Base-by-base conservation (phyloP, 805 yeast genomes). In the Ogataea kodamae region DNA sequence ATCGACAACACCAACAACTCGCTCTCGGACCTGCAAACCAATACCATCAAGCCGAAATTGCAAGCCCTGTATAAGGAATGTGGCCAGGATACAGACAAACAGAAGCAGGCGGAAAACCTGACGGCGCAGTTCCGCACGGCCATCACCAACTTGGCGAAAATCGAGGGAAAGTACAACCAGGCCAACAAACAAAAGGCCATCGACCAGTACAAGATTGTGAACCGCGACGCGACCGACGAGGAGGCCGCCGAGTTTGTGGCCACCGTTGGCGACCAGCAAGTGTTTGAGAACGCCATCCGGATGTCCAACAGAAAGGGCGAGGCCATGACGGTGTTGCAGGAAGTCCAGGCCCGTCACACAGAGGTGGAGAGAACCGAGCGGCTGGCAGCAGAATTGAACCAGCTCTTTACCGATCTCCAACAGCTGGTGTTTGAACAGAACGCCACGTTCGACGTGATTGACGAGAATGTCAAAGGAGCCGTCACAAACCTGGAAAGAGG, bases 381-480 rank as follows among this genome's bases (percentile, higher is more conserved):
- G 65, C 82, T 96, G 40, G 88, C 92, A 84, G 87, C 90, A 22
- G 98, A 92, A 64, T 76, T 92, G 63, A 85, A 94, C 25, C 95
- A 86, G 67, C 75, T 92, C 59, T 88, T 92, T 70, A 83, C 82
- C 54, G 97, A 92, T 59, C 86, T 92, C 92, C 97, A 92, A 65
- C 85, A 85, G 56, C 70, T 92, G 64, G 97, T 90, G 29, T 87
- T 90, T 49, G 96, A 89, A 65, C 97, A 92, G 68, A 96, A 89
- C 62, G 87, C 77, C 49, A 78, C 82, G 42, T 80, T 92, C 48
- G 84, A 81, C 55, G 83, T 78, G 54, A 78, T 87, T 45, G 88
- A 88, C 57, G 78, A 84, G 48, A 81, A 85, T 52, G 84, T 89
- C 42, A 77, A 68, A 40, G 72, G 69, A 36, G 97, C 96, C 17